Conservation (phyloP, 495 filamentous ascomycete species). For the Penicillium salamii region DNA sequence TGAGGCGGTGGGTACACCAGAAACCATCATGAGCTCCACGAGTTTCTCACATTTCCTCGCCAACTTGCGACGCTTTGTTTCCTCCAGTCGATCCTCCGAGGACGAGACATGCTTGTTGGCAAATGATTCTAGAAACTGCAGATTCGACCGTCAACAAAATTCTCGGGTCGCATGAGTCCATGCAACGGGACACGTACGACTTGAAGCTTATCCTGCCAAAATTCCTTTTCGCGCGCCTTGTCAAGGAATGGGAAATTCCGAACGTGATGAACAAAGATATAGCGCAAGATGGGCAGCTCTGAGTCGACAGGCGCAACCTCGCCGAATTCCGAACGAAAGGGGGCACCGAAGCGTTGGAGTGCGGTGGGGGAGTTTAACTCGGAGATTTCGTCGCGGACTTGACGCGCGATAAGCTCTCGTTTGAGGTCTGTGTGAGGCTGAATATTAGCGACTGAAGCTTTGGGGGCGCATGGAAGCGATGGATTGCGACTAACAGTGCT, state of each 20-base stretch:
- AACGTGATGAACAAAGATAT: slow-evolving; percentile 97
- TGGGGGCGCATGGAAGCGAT: neutral
- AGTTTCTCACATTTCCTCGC: slow-evolving; percentile 91
- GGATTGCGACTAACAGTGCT: slow-evolving; percentile 69
- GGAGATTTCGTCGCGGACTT: slow-evolving; percentile 82
- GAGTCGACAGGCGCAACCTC: slow-evolving; percentile 93
- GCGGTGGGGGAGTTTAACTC: slow-evolving; percentile 94
- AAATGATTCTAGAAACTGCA: slow-evolving; percentile 91
- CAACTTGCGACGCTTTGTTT: slow-evolving; percentile 91
- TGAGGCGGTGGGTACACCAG: slow-evolving; percentile 89
- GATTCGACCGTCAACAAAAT: neutral
- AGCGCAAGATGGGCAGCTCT: slow-evolving; percentile 88
- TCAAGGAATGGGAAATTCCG: slow-evolving; percentile 97
- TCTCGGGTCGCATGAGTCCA: neutral
- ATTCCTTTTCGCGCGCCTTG: slow-evolving; percentile 94
- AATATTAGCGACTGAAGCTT: neutral
- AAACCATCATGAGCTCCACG: slow-evolving; percentile 99
- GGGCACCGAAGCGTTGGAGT: slow-evolving; percentile 90
- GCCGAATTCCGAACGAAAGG: slow-evolving; percentile 86
- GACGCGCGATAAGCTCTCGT: slow-evolving; percentile 85
- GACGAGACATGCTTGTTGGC: slow-evolving; percentile 97
- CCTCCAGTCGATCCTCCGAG: slow-evolving; percentile 91
- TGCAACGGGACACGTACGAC: slow-evolving; percentile 57
- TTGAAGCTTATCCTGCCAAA: slow-evolving; percentile 98
- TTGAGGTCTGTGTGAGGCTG: slow-evolving; percentile 69